A percentile compares a stretch with the other conserved stretches of the same genome.
Conservation (phyloP, 768 basidiomycete species). For the Basidioascus undulatus region DNA sequence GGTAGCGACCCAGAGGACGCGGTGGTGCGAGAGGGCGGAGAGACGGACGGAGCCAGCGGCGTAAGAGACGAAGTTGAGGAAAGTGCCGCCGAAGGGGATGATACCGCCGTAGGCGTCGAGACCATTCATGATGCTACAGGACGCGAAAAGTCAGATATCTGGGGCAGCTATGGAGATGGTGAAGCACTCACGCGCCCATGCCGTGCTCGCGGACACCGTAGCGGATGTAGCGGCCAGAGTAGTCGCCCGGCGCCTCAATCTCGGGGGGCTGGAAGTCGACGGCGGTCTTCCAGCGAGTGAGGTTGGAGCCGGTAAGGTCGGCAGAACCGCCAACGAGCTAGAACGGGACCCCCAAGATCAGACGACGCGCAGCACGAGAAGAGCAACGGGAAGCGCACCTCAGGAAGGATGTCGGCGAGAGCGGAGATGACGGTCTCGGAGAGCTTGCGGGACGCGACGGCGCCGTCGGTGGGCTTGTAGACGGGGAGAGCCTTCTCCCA, state of each 20-base stretch:
- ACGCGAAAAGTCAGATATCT: no score
- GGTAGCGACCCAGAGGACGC: constrained; percentile 87
- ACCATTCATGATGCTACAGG: constrained; percentile 82
- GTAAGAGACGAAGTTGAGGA: constrained; percentile 27
- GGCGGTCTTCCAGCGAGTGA: constrained; percentile 63
- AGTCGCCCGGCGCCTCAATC: constrained; percentile 60
- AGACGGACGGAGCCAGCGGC: constrained; percentile 66
- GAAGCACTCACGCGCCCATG: no score
- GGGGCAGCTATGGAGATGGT: no score
- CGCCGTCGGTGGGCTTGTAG: constrained; percentile 59
- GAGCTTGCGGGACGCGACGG: constrained; percentile 74
- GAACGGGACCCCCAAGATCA: constrained; percentile 7
- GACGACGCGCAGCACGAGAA: constrained; percentile 17
- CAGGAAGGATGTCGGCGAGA: constrained; percentile 49
- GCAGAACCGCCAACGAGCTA: constrained; percentile 51
- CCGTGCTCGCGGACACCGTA: constrained; percentile 95
- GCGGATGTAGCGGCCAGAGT: constrained; percentile 72
- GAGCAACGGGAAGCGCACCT: no score
- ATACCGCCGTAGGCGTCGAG: constrained; percentile 62
- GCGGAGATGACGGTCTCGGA: constrained; percentile 70
- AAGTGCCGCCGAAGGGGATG: constrained; percentile 75
- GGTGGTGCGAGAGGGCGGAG: constrained; percentile 66
- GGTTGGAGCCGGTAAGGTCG: constrained; percentile 74
- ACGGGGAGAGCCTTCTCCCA: constrained; percentile 73
- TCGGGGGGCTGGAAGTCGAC: constrained; percentile 78